Conservation (phyloP, 2,329 filamentous ascomycete species). For the Alternaria sp. region DNA sequence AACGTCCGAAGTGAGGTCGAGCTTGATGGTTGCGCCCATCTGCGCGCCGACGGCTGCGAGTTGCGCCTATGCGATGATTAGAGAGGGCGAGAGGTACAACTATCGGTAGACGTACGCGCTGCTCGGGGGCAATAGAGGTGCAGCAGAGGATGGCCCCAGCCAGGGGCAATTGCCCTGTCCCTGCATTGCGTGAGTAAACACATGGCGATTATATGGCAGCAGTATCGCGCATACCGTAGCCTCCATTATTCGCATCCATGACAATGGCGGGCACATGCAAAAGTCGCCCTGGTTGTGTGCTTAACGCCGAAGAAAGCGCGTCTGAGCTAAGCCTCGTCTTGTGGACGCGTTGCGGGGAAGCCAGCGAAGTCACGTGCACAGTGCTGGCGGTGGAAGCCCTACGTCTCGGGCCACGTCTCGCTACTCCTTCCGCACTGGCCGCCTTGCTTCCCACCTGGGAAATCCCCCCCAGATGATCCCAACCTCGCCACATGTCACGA, state of each 20-base stretch:
- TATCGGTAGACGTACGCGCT: slow-evolving; percentile 65
- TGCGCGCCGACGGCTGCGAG: slow-evolving; percentile 72
- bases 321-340: slow-evolving; percentile 19
- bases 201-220: neutral
- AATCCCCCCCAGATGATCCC: slow-evolving; percentile 11
- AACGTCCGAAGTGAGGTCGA: slow-evolving; percentile 93
- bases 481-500: slow-evolving; percentile 11
- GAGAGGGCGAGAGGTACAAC: slow-evolving; percentile 3
- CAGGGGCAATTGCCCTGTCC: slow-evolving; percentile 50
- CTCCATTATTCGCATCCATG: slow-evolving; percentile 38
- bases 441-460: slow-evolving; percentile 3
- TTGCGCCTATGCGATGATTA: slow-evolving; percentile 53
- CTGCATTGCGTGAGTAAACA: slow-evolving; percentile 34
- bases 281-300: slow-evolving; percentile 34
- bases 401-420: slow-evolving; percentile 8
- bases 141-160: slow-evolving; percentile 81
- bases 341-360: slow-evolving; percentile 33
- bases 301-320: slow-evolving; percentile 22
- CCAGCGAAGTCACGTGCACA: slow-evolving; percentile 13
- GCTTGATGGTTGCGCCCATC: slow-evolving; percentile 86
- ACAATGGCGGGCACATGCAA: slow-evolving; percentile 28
- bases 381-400: neutral
- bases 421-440: slow-evolving; percentile 15
- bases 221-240: slow-evolving; percentile 36
- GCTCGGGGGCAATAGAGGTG: slow-evolving; percentile 81